phyloP scores from a whole-genome alignment of 495 filamentous ascomycete species.

The Astrocystis sublimbata region DNA sequence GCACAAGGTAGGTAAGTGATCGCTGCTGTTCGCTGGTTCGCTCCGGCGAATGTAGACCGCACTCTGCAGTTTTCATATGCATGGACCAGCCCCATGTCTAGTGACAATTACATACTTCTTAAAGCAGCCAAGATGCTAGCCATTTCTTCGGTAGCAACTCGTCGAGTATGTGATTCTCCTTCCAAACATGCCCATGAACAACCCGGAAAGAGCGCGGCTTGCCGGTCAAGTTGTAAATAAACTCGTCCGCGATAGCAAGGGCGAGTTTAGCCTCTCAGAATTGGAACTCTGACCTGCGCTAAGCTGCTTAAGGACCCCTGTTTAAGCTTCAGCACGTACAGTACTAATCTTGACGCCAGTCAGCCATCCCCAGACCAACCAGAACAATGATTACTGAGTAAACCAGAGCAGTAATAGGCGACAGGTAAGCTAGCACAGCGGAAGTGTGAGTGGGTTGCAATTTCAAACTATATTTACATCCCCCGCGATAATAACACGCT shows the following conservation, averaged over 20 bases:
- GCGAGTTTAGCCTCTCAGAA: slow-evolving; percentile 7
- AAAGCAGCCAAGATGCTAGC: not conserved
- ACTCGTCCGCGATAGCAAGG: slow-evolving; percentile 1
- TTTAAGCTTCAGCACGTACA: not conserved
- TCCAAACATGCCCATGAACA: not conserved
- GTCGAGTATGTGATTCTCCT: not conserved
- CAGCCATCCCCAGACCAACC: not conserved
- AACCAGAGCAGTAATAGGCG: not conserved
- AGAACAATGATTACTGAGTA: not conserved
- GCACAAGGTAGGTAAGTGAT: not conserved
- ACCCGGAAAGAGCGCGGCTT: not conserved
- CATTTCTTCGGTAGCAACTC: not conserved
- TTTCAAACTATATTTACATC: no score
- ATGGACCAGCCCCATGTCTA: not conserved
- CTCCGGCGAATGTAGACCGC: not conserved
- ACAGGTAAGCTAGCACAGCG: not conserved
- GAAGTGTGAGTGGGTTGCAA: not conserved
- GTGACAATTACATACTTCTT: not conserved
- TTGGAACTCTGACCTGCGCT: no score
- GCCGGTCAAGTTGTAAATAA: slow-evolving; percentile 7
- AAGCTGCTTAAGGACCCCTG: slow-evolving; percentile 2
- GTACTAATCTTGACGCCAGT: not conserved
- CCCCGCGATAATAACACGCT: no score
- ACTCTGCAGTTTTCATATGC: not conserved
- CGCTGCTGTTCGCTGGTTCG: not conserved